Percentiles rank a stretch among this genome's conserved stretches.
Evolutionary conservation across 768 basidiomycete species (phyloP).

Genomic region (Suillus fuscotomentosus): DNA sequence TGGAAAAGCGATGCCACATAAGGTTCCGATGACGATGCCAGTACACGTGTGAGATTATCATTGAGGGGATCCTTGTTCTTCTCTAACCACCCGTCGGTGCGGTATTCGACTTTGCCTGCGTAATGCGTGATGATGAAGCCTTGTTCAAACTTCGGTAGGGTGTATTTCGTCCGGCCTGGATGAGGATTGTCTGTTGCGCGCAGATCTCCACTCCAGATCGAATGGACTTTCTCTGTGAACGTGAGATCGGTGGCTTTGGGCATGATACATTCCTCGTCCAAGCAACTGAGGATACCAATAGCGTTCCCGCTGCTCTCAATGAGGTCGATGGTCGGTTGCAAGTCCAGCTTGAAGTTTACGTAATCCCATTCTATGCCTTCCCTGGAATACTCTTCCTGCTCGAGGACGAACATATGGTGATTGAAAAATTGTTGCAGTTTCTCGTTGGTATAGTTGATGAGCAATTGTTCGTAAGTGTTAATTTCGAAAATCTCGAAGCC

Average conservation of each 20-base stretch:
- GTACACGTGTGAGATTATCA: conserved; percentile 88
- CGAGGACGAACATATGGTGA: conserved; percentile 99
- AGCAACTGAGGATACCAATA: conserved; percentile 88
- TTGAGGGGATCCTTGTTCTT: conserved; percentile 99
- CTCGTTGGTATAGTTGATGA: conserved; percentile 99
- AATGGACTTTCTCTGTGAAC: conserved; percentile 89
- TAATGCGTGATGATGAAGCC: conserved; percentile 97
- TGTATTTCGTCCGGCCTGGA: conserved; percentile 81
- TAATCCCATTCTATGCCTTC: conserved; percentile 98
- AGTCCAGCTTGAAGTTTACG: conserved; percentile 94
- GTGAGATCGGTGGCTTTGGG: conserved; percentile 96
- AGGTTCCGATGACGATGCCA: conserved; percentile 77
- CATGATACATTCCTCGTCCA: conserved; percentile 99
- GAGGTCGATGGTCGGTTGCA: conserved; percentile 97
- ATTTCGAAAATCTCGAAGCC: conserved; percentile 97
- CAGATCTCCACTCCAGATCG: conserved; percentile 59
- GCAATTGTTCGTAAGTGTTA: conserved; percentile 95
- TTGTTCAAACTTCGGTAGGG: conserved; percentile 84
- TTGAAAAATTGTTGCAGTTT: conserved; percentile 98
- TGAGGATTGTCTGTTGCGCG: conserved; percentile 50
- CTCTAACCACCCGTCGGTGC: conserved; percentile 95
- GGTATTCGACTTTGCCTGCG: conserved; percentile 95
- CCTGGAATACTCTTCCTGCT: conserved; percentile 97
- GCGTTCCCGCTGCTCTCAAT: conserved; percentile 76
- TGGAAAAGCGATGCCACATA: conserved; percentile 83